A percentile compares a stretch with the other conserved stretches of the same genome.
phyloP scores from a whole-genome alignment of 2,329 filamentous ascomycete species.

The Colletotrichum graminicola region DNA sequence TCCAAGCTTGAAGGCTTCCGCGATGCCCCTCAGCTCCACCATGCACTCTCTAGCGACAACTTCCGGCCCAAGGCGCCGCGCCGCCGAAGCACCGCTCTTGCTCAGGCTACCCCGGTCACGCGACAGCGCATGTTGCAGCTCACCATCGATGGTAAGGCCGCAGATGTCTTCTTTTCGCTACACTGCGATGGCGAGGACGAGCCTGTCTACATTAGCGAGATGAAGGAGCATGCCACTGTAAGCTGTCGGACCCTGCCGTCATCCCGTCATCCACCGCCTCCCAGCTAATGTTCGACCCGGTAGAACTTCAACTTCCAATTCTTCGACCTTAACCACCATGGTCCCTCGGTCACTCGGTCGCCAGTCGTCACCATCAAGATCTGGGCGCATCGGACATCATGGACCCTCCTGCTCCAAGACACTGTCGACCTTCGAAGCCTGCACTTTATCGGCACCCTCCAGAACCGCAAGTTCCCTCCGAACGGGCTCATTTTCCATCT shows the following conservation, averaged over 20 bases:
- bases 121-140: conserved; percentile 83
- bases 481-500: conserved; percentile 91
- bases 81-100: conserved; percentile 63
- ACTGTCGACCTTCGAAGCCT: conserved; percentile 77
- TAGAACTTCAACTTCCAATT: conserved; percentile 89
- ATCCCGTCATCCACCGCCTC: too few relatives aligned
- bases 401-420: conserved; percentile 77
- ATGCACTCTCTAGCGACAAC: conserved; percentile 68
- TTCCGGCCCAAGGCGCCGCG: conserved; percentile 58
- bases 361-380: conserved; percentile 76
- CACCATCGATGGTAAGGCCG: conserved; percentile 77
- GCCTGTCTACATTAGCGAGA: conserved; percentile 92
- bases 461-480: conserved; percentile 77
- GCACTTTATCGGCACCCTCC: conserved; percentile 82
- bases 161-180: conserved; percentile 90
- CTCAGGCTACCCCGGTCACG: conserved; percentile 58
- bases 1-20: conserved; percentile 71
- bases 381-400: conserved; percentile 76
- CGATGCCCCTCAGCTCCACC: conserved; percentile 62
- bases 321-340: conserved; percentile 79
- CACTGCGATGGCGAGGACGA: conserved; percentile 75
- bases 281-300: conserved; percentile 2
- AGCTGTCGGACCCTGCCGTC: conserved; percentile 13
- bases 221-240: conserved; percentile 79
- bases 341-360: conserved; percentile 73